phyloP scores from a whole-genome alignment of 1,139 yeast genomes.

The Fermentozyma sake region DNA sequence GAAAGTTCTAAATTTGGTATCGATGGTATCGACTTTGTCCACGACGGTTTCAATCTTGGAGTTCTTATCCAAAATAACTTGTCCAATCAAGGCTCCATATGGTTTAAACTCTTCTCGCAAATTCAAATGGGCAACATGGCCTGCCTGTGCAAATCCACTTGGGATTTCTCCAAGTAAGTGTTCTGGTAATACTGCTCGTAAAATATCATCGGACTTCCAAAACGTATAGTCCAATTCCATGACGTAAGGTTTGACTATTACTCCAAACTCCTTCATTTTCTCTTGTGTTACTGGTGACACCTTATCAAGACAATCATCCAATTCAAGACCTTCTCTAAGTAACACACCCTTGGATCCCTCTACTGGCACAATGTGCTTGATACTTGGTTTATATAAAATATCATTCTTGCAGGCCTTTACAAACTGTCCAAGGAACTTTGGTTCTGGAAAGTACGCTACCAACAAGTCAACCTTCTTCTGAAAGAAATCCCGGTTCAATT shows the following conservation, averaged over 20 bases:
- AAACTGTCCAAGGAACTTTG: constrained; percentile 53
- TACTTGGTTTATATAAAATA: constrained; percentile 56
- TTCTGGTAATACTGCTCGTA: constrained; percentile 73
- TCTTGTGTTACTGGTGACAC: constrained; percentile 41
- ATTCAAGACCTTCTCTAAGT: constrained; percentile 42
- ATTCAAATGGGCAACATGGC: constrained; percentile 93
- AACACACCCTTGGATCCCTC: constrained; percentile 57
- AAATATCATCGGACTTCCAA: constrained; percentile 88
- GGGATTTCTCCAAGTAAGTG: constrained; percentile 71
- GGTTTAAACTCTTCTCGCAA: constrained; percentile 83
- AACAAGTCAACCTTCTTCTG: constrained; percentile 51
- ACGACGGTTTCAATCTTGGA: constrained; percentile 79
- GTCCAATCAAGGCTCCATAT: constrained; percentile 76
- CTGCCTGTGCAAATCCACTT: constrained; percentile 88
- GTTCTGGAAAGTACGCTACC: constrained; percentile 67
- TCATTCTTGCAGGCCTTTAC: constrained; percentile 51
- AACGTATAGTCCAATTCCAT: constrained; percentile 64
- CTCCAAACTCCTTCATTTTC: constrained; percentile 43
- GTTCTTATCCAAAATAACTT: constrained; percentile 86
- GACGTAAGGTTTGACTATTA: constrained; percentile 48
- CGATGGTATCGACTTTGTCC: constrained; percentile 86
- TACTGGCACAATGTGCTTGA: constrained; percentile 60
- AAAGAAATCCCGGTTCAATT: constrained; percentile 64
- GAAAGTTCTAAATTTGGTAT: constrained; percentile 85
- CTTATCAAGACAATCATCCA: constrained; percentile 31